Conservation (phyloP, 2,329 filamentous ascomycete genomes). For the Ascochyta pisi region DNA sequence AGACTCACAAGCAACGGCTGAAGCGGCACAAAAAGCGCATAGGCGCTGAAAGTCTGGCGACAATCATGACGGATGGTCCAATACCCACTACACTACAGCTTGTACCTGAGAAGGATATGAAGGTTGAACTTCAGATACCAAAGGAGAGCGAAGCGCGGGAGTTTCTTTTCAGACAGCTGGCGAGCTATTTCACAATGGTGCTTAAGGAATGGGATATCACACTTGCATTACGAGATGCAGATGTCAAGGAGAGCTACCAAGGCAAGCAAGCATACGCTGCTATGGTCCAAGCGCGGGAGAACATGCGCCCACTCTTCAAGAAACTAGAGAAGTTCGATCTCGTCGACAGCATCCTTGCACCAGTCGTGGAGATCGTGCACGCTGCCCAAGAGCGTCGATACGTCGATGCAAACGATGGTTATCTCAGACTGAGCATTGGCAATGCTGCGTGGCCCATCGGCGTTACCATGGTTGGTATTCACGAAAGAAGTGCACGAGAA, state of each 20-base stretch:
- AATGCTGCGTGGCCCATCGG: slow-evolving; percentile 99
- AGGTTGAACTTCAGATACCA: slow-evolving; percentile 68
- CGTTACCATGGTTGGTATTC: slow-evolving; percentile 99
- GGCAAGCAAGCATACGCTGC: slow-evolving; percentile 82
- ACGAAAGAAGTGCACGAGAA: slow-evolving; percentile 93
- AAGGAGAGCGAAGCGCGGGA: slow-evolving; percentile 69
- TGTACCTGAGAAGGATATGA: slow-evolving; percentile 88
- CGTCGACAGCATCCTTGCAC: slow-evolving; percentile 78
- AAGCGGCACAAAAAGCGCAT: slow-evolving; percentile 72
- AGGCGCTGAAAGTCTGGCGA: slow-evolving; percentile 50
- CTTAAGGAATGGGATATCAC: slow-evolving; percentile 84
- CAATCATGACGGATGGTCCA: slow-evolving; percentile 71
- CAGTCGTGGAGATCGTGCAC: slow-evolving; percentile 89
- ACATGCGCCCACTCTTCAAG: slow-evolving; percentile 87
- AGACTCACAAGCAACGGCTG: slow-evolving; percentile 73
- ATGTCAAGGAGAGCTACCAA: slow-evolving; percentile 73
- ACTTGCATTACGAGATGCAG: slow-evolving; percentile 65
- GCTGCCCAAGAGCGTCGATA: slow-evolving; percentile 90
- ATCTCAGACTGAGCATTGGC: slow-evolving; percentile 89
- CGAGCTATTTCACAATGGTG: slow-evolving; percentile 97
- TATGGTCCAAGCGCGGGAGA: slow-evolving; percentile 86
- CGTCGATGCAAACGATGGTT: slow-evolving; percentile 95
- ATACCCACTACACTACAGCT: slow-evolving; percentile 85
- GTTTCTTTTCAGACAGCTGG: slow-evolving; percentile 85
- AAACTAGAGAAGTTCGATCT: slow-evolving; percentile 84